Evolutionary conservation across 257 asterid genomes (phyloP), one percentile per base, ranked within the genome.

Genomic region (Avicennia marina): DNA sequence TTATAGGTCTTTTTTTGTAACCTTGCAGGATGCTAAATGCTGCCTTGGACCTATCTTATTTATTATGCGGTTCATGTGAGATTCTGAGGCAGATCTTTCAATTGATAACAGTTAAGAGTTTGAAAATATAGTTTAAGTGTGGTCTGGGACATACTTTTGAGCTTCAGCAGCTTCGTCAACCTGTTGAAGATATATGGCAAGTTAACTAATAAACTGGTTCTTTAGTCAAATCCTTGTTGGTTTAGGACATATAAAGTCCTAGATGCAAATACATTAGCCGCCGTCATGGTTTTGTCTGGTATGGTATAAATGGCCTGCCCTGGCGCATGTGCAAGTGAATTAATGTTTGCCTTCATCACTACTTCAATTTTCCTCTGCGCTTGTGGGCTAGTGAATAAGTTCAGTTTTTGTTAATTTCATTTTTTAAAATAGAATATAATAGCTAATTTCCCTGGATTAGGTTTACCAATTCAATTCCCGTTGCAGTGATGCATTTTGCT

Each of bases 311-410:
- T 16, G 9, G 10, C 9, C 41, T 6, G 5, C 20, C 24, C 20
- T 26, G 36, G 56, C 33, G 25, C 31, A 25, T 13, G 26, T 33
- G 33, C 21, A 44, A 13, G 10, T 4, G 44, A 22, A 20, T 27
- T 33, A 31, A 59, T 22, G 26, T 59, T 48, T 46, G 45, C 48
- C 13, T 63, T 42, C n/a, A n/a, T n/a, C n/a, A n/a, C n/a, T 51
- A 33, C 13, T 17, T 16, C 19, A 11, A 18, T 38, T 52, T 25
- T 40, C 5, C 44, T 13, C 42, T 29, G 9, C 4, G 20, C 44
- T n/a, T 63, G 24, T 25, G n/a, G n/a, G 15, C 15, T 31, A 11
- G 12, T 42, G 39, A 13, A 19, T 36, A 12, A 36, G n/a, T n/a
- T n/a, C n/a, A n/a, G n/a, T n/a, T n/a, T n/a, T n/a, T n/a, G n/a